phyloP scores from a whole-genome alignment of 106 monocot species.

The Allium fistulosum region DNA sequence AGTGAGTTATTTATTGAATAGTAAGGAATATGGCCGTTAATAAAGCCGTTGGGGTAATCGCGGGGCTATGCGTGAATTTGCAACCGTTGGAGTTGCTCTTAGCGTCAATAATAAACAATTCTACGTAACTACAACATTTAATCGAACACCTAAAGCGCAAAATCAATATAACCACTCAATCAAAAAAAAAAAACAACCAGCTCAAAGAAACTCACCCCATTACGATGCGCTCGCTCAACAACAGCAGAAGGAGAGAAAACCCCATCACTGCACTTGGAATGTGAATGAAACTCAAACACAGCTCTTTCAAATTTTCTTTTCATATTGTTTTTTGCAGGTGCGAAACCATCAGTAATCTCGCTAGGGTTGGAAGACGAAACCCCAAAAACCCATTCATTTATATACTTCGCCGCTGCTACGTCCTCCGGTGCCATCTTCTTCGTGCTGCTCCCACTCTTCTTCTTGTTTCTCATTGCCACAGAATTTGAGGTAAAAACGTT shows the following conservation, averaged over 20 bases:
- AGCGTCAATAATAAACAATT: no score
- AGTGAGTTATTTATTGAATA: no score
- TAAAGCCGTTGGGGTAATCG: no score
- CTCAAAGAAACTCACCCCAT: constrained; percentile 39
- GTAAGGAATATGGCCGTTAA: no score
- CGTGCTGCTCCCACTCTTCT: constrained; percentile 28
- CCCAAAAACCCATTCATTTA: constrained; percentile 42
- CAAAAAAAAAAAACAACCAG: not conserved
- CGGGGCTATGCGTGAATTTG: no score
- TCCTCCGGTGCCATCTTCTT: constrained; percentile 40
- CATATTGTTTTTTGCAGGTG: not conserved
- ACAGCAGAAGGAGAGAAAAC: constrained; percentile 65
- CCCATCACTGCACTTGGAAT: constrained; percentile 70
- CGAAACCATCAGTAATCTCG: constrained; percentile 6
- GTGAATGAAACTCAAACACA: constrained; percentile 74
- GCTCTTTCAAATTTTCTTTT: constrained; percentile 13
- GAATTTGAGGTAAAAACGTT: no score
- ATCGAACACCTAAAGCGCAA: no score
- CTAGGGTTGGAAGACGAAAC: not conserved
- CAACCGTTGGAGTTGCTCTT: no score
- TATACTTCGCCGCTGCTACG: constrained; percentile 23
- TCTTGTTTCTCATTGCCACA: constrained; percentile 16
- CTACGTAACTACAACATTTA: no score
- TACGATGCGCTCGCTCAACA: constrained; percentile 52
- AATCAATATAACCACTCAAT: no score